Conservation (phyloP, 768 basidiomycete genomes). For the Leccinellum luteum region DNA sequence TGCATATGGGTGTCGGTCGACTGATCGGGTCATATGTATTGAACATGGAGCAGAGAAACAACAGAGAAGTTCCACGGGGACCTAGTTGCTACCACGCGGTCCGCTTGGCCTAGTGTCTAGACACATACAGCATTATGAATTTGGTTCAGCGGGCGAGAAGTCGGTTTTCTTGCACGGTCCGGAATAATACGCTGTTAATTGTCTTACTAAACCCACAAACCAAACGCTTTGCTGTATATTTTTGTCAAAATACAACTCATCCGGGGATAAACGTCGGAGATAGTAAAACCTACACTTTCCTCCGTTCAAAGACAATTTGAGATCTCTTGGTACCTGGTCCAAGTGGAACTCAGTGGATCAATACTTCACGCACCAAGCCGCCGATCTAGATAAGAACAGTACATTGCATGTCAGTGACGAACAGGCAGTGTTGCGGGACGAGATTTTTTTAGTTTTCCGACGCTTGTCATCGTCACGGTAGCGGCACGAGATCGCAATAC, state of each 20-base stretch:
- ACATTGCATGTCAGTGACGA: not conserved
- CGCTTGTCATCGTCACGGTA: not conserved
- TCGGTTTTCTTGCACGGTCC: not conserved
- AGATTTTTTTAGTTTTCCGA: not conserved
- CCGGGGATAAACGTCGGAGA: not conserved
- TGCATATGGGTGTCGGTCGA: not conserved
- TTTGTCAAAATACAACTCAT: not conserved
- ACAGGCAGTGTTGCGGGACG: slow-evolving; percentile 5
- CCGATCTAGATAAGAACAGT: not conserved
- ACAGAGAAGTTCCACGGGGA: not conserved
- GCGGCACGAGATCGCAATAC: not conserved
- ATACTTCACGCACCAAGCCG: no score
- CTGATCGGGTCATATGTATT: not conserved
- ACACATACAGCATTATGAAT: not conserved
- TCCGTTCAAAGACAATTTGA: not conserved
- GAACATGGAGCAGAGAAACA: not conserved
- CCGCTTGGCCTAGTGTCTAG: not conserved
- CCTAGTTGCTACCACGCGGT: not conserved
- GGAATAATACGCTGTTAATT: not conserved
- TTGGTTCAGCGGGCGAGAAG: not conserved
- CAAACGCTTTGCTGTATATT: not conserved
- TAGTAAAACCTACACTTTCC: not conserved
- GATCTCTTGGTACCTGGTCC: no score
- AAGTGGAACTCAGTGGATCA: no score
- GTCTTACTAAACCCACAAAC: not conserved